These are phyloP conservation scores for Fraxinus platypoda DNA, from an alignment of 305 asterid genomes.

Conservation along the genomic window DNA sequence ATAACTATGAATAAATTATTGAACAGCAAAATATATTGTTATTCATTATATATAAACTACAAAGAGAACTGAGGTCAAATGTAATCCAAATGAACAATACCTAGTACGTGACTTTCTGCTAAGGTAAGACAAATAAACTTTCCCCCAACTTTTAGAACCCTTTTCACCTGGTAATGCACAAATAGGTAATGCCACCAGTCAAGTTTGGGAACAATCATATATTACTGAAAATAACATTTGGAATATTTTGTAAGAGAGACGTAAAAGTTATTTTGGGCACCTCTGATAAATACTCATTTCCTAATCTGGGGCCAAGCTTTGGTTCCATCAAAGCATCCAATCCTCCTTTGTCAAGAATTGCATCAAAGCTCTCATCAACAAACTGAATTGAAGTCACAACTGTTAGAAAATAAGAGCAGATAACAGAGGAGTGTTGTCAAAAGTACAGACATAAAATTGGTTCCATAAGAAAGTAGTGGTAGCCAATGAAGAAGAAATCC, in stretches of 20 bases:
- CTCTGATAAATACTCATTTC: slow-evolving; percentile 77
- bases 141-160: slow-evolving; percentile 73
- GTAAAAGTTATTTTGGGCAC: slow-evolving; percentile 35
- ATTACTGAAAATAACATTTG: not conserved
- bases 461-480: not conserved
- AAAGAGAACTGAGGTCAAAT: not conserved
- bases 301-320: slow-evolving; percentile 69
- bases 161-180: slow-evolving; percentile 63
- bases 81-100: slow-evolving; percentile 40
- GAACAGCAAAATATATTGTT: not conserved
- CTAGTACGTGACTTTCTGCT: slow-evolving; percentile 88
- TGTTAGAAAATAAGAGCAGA: slow-evolving; percentile 1
- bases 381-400: slow-evolving; percentile 47
- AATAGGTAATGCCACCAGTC: slow-evolving; percentile 21
- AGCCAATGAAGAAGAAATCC: slow-evolving; percentile 7
- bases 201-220: slow-evolving; percentile 17
- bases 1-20: slow-evolving; percentile 6
- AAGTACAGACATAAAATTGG: not conserved
- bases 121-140: slow-evolving; percentile 86
- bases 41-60: not conserved
- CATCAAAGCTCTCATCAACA: slow-evolving; percentile 57
- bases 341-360: slow-evolving; percentile 90
- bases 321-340: slow-evolving; percentile 99
- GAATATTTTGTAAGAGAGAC: slow-evolving; percentile 20
- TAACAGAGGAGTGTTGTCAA: slow-evolving; percentile 5